Conservation (phyloP, 805 yeast species). For the Nakazawaea molendinolei region DNA sequence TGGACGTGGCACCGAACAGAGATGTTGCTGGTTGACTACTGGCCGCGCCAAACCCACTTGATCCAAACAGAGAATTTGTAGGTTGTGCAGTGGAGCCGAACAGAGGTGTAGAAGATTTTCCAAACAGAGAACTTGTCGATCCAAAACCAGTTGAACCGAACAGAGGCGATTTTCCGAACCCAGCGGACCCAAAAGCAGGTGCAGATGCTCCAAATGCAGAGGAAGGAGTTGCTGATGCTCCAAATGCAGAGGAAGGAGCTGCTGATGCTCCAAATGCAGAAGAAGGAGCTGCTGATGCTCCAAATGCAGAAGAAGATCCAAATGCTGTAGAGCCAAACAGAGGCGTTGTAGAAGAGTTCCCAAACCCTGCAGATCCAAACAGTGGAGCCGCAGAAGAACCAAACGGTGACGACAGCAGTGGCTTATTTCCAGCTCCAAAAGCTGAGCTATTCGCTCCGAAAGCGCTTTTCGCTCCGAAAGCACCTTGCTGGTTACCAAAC, state of each 20-base stretch:
- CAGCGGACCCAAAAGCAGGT: not conserved
- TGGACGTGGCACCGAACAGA: too few relatives aligned
- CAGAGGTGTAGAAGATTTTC: conserved; percentile 9
- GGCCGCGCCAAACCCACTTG: too few relatives aligned
- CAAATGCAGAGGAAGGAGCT: conserved; percentile 12
- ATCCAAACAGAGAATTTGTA: too few relatives aligned
- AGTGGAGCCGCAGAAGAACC: not conserved
- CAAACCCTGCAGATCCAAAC: conserved; percentile 16
- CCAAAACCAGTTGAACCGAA: conserved; percentile 14
- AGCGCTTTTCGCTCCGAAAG: conserved; percentile 7
- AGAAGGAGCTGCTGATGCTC: conserved; percentile 5
- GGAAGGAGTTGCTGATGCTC: not conserved
- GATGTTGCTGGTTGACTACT: too few relatives aligned
- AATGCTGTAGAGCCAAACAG: conserved; percentile 15
- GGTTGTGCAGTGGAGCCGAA: too few relatives aligned
- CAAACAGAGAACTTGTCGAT: conserved; percentile 15
- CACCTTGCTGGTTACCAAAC: not conserved
- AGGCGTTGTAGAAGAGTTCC: conserved; percentile 3
- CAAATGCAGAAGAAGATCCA: conserved; percentile 15
- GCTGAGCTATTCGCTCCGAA: conserved; percentile 13
- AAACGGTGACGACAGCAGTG: conserved; percentile 1
- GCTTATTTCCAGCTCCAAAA: too few relatives aligned
- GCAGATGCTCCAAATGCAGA: conserved; percentile 4
- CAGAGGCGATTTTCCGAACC: not conserved
- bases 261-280: conserved; percentile 18